phyloP scores from a whole-genome alignment of 768 basidiomycete genomes.

The Agaricus subrufescens region DNA sequence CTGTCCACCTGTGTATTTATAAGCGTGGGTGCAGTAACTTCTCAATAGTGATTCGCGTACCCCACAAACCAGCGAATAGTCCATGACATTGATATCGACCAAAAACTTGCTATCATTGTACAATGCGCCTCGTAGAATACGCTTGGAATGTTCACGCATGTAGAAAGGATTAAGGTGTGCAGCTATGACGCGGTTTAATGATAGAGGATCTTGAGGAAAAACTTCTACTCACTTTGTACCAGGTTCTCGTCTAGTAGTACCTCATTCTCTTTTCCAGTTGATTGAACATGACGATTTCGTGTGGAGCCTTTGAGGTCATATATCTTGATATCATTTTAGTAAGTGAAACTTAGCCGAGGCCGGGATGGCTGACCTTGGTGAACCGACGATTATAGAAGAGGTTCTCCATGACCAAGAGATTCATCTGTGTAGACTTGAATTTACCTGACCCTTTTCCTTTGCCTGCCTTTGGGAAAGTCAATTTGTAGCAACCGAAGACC shows the following conservation, averaged over 20 bases:
- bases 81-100: constrained; percentile 93
- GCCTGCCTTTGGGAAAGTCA: constrained; percentile 81
- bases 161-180: constrained; percentile 88
- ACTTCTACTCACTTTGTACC: constrained; percentile 62
- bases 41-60: constrained; percentile 17
- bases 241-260: constrained; percentile 96
- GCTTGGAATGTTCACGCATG: constrained; percentile 93
- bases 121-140: constrained; percentile 84
- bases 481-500: constrained; percentile 94
- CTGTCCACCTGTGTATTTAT: constrained; percentile 63
- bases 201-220: background rate
- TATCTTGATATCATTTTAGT: constrained; percentile 45
- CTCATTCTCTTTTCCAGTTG: constrained; percentile 87
- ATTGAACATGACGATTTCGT: constrained; percentile 87
- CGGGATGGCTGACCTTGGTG: constrained; percentile 55
- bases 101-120: constrained; percentile 96
- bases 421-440: constrained; percentile 86
- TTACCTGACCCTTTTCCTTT: constrained; percentile 62
- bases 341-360: constrained; percentile 31
- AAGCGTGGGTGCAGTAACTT: background rate
- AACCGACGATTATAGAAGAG: constrained; percentile 91
- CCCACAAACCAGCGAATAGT: constrained; percentile 94
- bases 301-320: constrained; percentile 98
- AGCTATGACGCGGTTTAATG: constrained; percentile 37
- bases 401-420: constrained; percentile 97